Conservation (phyloP, 2,329 filamentous ascomycete genomes). For the Fonsecaea multimorphosa region DNA sequence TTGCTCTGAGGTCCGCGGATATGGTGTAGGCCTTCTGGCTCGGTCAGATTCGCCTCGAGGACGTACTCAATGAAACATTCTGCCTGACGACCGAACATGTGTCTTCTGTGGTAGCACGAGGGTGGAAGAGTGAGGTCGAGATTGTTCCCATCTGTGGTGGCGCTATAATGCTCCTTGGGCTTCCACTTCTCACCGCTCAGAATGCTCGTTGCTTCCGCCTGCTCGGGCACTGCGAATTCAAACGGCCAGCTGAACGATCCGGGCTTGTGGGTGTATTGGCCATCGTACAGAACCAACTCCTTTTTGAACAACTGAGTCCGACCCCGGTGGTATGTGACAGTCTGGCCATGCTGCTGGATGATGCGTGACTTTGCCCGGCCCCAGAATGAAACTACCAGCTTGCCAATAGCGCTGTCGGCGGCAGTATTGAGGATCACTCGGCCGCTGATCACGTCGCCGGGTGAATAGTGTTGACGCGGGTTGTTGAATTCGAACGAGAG, state of each 20-base stretch:
- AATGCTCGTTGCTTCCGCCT: constrained; percentile 29
- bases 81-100: constrained; percentile 29
- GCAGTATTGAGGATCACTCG: constrained; percentile 32
- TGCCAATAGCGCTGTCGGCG: constrained; percentile 34
- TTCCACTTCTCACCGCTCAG: constrained; percentile 34
- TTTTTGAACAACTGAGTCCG: constrained; percentile 34
- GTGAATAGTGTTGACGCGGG: constrained; percentile 24
- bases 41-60: constrained; percentile 32
- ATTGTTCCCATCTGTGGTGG: constrained; percentile 21
- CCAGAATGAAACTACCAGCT: constrained; percentile 32
- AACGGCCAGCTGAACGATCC: constrained; percentile 37
- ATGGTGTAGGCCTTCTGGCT: constrained; percentile 33
- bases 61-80: constrained; percentile 38
- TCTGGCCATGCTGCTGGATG: constrained; percentile 34
- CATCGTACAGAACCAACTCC: constrained; percentile 32
- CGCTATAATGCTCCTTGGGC: constrained; percentile 30
- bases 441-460: constrained; percentile 34
- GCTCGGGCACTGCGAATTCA: constrained; percentile 30
- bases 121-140: constrained; percentile 34
- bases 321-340: constrained; percentile 30
- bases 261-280: constrained; percentile 37
- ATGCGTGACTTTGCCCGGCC: constrained; percentile 36
- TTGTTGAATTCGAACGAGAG: constrained; percentile 34
- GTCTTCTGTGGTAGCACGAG: constrained; percentile 29
- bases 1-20: constrained; percentile 31